phyloP scores from a whole-genome alignment of 2,329 filamentous ascomycete genomes.

The Colletotrichum viniferum region DNA sequence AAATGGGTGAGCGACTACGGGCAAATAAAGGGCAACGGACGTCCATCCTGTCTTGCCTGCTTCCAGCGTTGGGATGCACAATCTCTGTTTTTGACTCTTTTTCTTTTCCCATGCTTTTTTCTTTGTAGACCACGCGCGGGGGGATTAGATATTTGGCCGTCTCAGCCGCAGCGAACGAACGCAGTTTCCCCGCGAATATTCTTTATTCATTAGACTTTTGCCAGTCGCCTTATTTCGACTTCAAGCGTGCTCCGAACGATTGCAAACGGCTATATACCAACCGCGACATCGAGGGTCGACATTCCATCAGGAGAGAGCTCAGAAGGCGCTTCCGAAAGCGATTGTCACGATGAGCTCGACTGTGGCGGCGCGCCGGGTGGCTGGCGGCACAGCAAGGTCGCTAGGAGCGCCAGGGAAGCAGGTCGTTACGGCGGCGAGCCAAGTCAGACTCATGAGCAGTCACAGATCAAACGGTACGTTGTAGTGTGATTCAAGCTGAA shows the following conservation, averaged over 20 bases:
- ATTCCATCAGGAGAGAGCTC: background rate
- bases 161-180: background rate
- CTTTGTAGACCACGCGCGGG: background rate
- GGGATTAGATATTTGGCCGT: background rate
- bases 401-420: conserved; percentile 3
- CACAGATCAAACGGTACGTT: conserved; percentile 16
- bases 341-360: conserved; percentile 27
- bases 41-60: background rate
- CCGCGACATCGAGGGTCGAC: background rate
- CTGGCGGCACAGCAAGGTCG: background rate
- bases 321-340: background rate
- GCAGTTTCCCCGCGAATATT: background rate
- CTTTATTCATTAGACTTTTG: background rate
- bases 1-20: background rate
- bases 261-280: background rate
- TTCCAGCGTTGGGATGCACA: background rate
- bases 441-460: conserved; percentile 13
- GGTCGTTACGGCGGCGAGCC: background rate
- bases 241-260: background rate
- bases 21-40: conserved; percentile 10
- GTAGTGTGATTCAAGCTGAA: background rate
- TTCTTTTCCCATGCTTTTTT: background rate
- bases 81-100: background rate
- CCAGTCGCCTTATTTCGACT: background rate
- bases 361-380: conserved; percentile 17